Base-by-base conservation (phyloP, 2,329 filamentous ascomycete species). In the Penicillium sp. region DNA sequence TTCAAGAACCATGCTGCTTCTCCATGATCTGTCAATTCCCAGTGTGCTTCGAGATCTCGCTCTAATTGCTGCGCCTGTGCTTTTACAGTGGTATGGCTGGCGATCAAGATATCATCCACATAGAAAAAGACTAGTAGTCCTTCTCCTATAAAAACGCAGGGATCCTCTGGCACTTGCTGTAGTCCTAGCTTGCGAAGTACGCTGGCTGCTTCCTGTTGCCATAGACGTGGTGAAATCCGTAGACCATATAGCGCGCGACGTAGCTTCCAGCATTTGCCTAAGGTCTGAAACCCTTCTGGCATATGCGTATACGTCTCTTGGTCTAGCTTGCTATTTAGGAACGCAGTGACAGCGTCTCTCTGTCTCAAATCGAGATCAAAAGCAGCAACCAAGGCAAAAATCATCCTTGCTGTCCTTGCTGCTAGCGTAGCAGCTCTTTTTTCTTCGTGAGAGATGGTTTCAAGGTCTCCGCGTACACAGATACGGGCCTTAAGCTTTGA, bases 281-380 rank as follows among this genome's bases (percentile, higher is more conserved):
- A 14, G 8, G 8, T 13, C 16, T 36, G 14, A 8, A 36, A 36
- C 16, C 34, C 34, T 36, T 36, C n/a, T n/a, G 34, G 18, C 46
- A 26, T 34, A 44, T 16, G 7, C 13, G 39, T 42, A 30, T 41
- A 49, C 0, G 50, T 14, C 29, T 47, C 27, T 2, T 54, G 23
- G 9, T 51, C 36, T 4, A 61, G 42, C 4, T 27, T 13, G 19
- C 52, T 55, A 41, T 62, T 58, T 4, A 62, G 19, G 27, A 62
- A 62, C 8, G 53, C 53, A 27, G 54, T 58, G 1, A 61, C 49
- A 1, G 52, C 51, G 30, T 60, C 53, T 14, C 44, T 45, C 39
- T 58, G 50, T 11, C 34, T 27, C 3, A 45, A 36, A 42, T 60
- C 58, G 3, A 58, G 46, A 35, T 57, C 47, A 40, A 60, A 62